Conservation (phyloP, 202 grass and related monocot genomes). For the Eragrostis tef region DNA sequence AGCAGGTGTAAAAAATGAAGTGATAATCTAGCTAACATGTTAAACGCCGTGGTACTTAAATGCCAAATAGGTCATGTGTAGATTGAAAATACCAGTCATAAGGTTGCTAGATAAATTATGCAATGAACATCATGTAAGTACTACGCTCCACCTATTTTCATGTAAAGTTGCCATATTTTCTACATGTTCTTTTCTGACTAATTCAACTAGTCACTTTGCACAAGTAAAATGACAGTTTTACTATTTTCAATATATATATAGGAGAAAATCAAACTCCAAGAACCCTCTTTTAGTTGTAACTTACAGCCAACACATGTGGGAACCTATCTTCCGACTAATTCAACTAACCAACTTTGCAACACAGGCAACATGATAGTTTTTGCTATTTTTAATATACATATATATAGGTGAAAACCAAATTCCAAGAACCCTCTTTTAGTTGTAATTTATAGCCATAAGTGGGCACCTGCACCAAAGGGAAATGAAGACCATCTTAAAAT, state of each 20-base stretch:
- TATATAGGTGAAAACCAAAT: not conserved
- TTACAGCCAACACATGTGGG: no score
- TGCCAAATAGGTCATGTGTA: not conserved
- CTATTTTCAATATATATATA: not conserved
- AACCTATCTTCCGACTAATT: conserved; percentile 14
- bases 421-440: not conserved
- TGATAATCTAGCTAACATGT: conserved; percentile 7
- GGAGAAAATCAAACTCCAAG: not conserved
- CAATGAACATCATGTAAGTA: not conserved
- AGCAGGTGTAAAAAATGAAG: conserved; percentile 27
- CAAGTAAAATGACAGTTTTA: conserved; percentile 4
- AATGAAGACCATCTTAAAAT: no score
- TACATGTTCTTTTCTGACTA: conserved; percentile 26
- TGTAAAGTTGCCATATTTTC: conserved; percentile 11
- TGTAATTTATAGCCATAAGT: no score
- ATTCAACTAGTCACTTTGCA: not conserved
- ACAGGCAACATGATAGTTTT: conserved; percentile 19
- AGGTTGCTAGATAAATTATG: not conserved
- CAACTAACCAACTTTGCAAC: not conserved
- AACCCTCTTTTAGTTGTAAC: not conserved
- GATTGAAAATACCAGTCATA: not conserved
- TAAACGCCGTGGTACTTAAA: not conserved
- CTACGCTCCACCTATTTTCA: conserved; percentile 17
- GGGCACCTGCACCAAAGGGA: no score
- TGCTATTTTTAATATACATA: not conserved